Conservation (phyloP, 192 early-diverging fungal genomes). For the Podila minutissima region DNA sequence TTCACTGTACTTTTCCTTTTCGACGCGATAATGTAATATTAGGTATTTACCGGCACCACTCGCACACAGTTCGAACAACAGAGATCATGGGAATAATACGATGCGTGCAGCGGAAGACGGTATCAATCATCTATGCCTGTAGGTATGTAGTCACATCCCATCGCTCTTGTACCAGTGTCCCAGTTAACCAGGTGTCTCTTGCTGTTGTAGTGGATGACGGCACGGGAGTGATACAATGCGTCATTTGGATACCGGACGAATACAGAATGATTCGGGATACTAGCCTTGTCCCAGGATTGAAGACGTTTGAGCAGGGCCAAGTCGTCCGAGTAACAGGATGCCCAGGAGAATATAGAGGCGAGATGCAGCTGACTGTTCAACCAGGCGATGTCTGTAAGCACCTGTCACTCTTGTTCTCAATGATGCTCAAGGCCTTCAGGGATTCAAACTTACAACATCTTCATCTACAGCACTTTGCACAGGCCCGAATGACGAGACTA, state of each 20-base stretch:
- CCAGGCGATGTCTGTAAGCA: conserved; percentile 20
- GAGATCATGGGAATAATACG: conserved; percentile 38
- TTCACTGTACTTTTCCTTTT: background rate
- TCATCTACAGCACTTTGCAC: background rate
- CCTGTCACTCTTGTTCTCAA: background rate
- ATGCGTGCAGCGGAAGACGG: conserved; percentile 11
- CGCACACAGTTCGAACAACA: conserved; percentile 19
- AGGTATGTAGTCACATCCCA: background rate
- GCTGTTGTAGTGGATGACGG: conserved; percentile 42
- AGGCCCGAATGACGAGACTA: conserved; percentile 41
- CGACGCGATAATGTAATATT: background rate
- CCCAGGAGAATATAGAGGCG: conserved; percentile 4
- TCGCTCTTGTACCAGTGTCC: background rate
- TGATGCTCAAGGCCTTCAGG: background rate
- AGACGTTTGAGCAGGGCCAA: conserved; percentile 11
- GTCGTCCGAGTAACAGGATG: conserved; percentile 12
- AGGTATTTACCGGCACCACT: conserved; percentile 38
- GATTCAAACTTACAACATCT: background rate
- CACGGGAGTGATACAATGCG: conserved; percentile 22
- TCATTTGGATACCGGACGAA: conserved; percentile 48
- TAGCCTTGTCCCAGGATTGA: background rate
- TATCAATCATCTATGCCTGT: conserved; percentile 23
- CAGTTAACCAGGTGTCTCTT: background rate
- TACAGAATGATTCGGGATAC: conserved; percentile 11
- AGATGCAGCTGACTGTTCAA: conserved; percentile 20